Evolutionary conservation across 139 green algal species (phyloP), one percentile per base, ranked within the genome.

Genomic region (Diplosphaera chodatii): DNA sequence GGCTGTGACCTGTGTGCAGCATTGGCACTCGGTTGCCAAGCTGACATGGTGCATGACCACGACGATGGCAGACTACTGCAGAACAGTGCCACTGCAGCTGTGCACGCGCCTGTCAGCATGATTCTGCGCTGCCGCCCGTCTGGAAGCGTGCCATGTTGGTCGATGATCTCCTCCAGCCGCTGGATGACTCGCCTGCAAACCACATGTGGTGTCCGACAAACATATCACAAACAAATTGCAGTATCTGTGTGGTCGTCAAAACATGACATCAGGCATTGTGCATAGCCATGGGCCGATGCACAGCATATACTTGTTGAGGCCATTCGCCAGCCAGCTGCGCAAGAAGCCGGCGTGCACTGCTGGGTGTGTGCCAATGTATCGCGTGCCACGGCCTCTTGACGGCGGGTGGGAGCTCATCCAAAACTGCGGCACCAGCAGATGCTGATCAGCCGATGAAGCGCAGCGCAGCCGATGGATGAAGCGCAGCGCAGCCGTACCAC

Each of bases 1-100:
- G 81, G 30, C 82, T 91, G 80, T 97, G 91, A 0, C 92, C 92
- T 22, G 88, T 93, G 5, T 89, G 10, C 37, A 48, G n/a, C n/a
- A n/a, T n/a, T n/a, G n/a, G n/a, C n/a, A n/a, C n/a, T n/a, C n/a
- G n/a, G n/a, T n/a, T n/a, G n/a, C n/a, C n/a, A n/a, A 48, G 37
- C 6, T 48, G 37, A 48, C 8, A 48, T 48, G n/a, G n/a, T n/a
- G n/a, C n/a, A n/a, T n/a, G n/a, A n/a, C n/a, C n/a, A n/a, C n/a
- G n/a, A n/a, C n/a, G n/a, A n/a, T n/a, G n/a, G n/a, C n/a, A n/a
- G n/a, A n/a, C n/a, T n/a, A n/a, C n/a, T n/a, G n/a, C n/a, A n/a
- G n/a, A n/a, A n/a, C n/a, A n/a, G n/a, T n/a, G n/a, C n/a, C n/a
- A n/a, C n/a, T n/a, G n/a, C n/a, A n/a, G n/a, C n/a, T n/a, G n/a